Evolutionary conservation across 2,329 filamentous ascomycete species (phyloP), one percentile per base, ranked within the genome.

Genomic region (Pseudomassariella vexata): DNA sequence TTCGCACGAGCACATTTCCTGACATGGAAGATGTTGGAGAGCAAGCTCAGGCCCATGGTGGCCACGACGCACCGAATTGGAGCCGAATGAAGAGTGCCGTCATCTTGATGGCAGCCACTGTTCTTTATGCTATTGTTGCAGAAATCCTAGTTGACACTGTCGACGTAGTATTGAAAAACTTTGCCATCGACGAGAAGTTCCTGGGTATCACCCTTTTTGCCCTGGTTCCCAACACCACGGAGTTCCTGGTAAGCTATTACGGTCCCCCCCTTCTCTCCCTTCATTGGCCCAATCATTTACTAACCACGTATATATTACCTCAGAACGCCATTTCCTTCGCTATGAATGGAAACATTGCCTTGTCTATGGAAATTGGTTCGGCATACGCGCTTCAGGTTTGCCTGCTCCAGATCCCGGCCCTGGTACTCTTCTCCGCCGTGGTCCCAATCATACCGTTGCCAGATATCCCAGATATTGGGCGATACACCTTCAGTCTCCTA

Each of bases 31-130:
- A 73, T 19, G 50, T 54, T 15, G 56, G 50, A 21, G 60, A 60
- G 17, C 62, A 69, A 26, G 60, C 54, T 0, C 47, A 48, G n/a
- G 57, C 56, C 10, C 70, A 72, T 32, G 85, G 85, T 27, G 89
- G 90, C 1, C 94, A 98, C 49, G 92, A 98, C 58, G 92, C 92
- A n/a, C 92, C 92, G 5, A 98, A 98, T 56, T 98, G 92, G 92
- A 86, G 90, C 49, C 81, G 88, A 39, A 76, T 73, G 32, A 96
- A 96, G 73, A 95, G 87, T 66, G 74, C 87, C 3, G 68, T 95
- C 28, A 90, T 98, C 37, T 69, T 98, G 9, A 77, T 96, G 44
- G 82, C 78, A 2, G 90, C 94, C 3, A 98, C 92, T 0, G 51
- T 96, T 10, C 72, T 95, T 9, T 98, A 98, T 55, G 92, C 94